Percentiles rank a stretch among this genome's conserved stretches.
These are phyloP conservation scores for Chaetomiaceae sp. DNA, from an alignment of 2,329 filamentous ascomycete species.

Conservation along the genomic window DNA sequence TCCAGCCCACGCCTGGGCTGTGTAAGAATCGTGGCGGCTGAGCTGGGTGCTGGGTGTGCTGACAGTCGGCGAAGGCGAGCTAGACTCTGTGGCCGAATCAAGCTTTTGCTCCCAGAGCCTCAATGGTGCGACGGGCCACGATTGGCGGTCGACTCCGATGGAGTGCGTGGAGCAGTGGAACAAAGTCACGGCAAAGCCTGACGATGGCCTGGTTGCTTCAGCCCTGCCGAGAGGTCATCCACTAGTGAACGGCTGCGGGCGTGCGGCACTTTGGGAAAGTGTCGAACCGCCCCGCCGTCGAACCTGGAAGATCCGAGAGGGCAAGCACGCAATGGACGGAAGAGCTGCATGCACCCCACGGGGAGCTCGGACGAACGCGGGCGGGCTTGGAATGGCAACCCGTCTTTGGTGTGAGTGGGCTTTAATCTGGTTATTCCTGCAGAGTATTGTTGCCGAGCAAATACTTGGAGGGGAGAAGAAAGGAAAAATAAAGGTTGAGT, in stretches of 20 bases:
- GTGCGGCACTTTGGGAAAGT: background rate
- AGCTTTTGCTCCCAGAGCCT: background rate
- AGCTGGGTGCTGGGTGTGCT: too few relatives aligned
- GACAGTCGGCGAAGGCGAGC: too few relatives aligned
- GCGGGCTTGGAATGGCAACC: conserved; percentile 3
- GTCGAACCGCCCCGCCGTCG: too few relatives aligned
- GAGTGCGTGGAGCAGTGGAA: background rate
- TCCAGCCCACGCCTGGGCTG: background rate
- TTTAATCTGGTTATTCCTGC: background rate
- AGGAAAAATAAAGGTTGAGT: too few relatives aligned
- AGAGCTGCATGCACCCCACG: conserved; percentile 1
- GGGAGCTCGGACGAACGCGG: background rate
- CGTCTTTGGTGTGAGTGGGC: background rate
- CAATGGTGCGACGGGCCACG: background rate
- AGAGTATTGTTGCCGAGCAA: too few relatives aligned
- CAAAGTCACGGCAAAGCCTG: background rate
- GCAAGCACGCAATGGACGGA: background rate
- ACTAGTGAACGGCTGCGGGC: background rate
- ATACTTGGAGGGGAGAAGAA: too few relatives aligned
- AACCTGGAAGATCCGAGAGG: too few relatives aligned
- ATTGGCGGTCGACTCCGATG: background rate
- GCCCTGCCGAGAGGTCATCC: conserved; percentile 7
- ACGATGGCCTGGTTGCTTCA: background rate
- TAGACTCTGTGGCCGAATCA: background rate
- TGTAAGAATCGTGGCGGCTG: too few relatives aligned